Percentiles rank a stretch among this genome's conserved stretches.
phyloP scores from a whole-genome alignment of 768 basidiomycete species.

The Hericium erinaceus region DNA sequence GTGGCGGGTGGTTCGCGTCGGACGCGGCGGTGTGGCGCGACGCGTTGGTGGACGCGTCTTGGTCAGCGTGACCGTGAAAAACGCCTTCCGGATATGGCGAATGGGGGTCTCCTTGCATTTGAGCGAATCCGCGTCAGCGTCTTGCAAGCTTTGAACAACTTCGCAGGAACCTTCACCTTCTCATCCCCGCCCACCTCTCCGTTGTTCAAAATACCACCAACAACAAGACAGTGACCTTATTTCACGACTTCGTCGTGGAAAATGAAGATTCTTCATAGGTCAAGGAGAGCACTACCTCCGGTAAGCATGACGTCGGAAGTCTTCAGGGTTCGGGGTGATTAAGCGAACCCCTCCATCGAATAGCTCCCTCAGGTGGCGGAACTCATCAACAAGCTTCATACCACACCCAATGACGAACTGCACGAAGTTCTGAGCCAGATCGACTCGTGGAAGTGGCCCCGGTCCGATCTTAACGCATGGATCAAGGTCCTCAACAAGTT shows the following conservation, averaged over 20 bases:
- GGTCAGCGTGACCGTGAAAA: conserved; percentile 7
- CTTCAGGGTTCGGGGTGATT: conserved; percentile 8
- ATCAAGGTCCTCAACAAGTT: conserved; percentile 93
- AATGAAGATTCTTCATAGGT: conserved; percentile 86
- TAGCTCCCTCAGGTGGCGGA: conserved; percentile 76
- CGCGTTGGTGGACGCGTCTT: neutral
- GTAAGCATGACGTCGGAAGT: conserved; percentile 34
- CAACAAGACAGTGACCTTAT: neutral
- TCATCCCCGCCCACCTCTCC: conserved; percentile 1
- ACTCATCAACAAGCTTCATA: conserved; percentile 62
- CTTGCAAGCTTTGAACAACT: neutral
- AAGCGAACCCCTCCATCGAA: conserved; percentile 14
- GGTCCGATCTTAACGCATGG: conserved; percentile 97
- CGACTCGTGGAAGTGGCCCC: conserved; percentile 86
- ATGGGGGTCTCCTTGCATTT: neutral
- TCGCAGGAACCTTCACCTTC: conserved; percentile 4
- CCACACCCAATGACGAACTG: conserved; percentile 64
- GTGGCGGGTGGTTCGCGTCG: neutral
- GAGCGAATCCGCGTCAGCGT: conserved; percentile 12
- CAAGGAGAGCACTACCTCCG: conserved; percentile 72
- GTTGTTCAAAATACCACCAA: neutral
- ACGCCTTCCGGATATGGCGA: neutral
- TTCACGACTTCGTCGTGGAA: conserved; percentile 42
- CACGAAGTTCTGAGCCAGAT: conserved; percentile 57
- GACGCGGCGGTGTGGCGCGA: neutral